Base-by-base conservation (phyloP, 805 yeast genomes). In the Zygoascus bituminiphila region DNA sequence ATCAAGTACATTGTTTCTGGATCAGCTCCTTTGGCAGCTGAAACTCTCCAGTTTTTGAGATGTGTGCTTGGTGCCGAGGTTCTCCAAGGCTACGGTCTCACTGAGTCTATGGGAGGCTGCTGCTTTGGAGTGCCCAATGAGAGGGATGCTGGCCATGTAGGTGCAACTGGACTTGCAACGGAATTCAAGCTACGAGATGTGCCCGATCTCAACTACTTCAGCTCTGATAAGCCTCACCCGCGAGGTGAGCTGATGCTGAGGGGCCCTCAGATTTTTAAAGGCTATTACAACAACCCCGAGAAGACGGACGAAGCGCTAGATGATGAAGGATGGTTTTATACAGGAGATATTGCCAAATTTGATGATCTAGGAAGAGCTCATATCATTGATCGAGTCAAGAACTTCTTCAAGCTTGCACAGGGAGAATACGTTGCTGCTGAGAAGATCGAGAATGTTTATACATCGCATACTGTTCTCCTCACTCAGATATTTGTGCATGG, bases 391-490 rank as follows among this genome's bases (percentile, higher is more conserved):
- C 72, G 93, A 52, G 88, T 84, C 37, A 84, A 84, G 69, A 84
- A 84, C 66, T 83, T 84, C 67, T 84, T 83, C 72, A 84, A 84
- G 55, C 61, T 78, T 46, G 69, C 81, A 2, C 82, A 78, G 60
- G 82, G 82, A 42, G 82, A 78, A 65, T 84, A 83, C 62, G 76
- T 84, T 47, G 83, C 88, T 1, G 85, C 88, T 17, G 93, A 84
- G 59, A 81, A 77, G 63, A 77, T 84, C 55, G 91, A 84, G 60
- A 81, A 79, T 57, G 64, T 68, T n/a, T 82, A 83, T 62, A 60
- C 79, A 31, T 71, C 83, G 0, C 66, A 71, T 24, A 73, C 76
- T 55, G 73, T 83, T 1, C 62, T 70, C 25, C 58, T 79, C 15
- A 59, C 73, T 2, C 88, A 82, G 63, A 57, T 77, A 14, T 81